Evolutionary conservation across 1,284 basidiomycete species (phyloP), one percentile per base, ranked within the genome.

Genomic region (Boletellus dicymbophilus): DNA sequence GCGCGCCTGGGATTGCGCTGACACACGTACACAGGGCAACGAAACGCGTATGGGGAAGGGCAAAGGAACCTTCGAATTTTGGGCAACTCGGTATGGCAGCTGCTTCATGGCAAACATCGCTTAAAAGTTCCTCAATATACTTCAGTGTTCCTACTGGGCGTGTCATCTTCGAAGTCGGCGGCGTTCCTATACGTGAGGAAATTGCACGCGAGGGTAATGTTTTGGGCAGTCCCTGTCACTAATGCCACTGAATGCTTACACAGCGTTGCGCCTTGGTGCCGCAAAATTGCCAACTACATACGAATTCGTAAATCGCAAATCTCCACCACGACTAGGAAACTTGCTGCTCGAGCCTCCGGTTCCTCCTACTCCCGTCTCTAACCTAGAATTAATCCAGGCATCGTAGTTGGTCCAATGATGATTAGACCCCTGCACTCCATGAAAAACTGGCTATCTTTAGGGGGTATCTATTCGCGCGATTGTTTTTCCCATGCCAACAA

Each of bases 1-100:
- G 12, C 25, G 15, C 33, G 18, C 6, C 6, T 30, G 3, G 18
- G 9, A 8, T 7, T 11, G 25, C 21, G 20, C n/a, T 60, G 20
- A 67, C 13, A 27, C 37, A 41, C 40, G 36, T 30, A 16, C 22
- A 9, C 49, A 93, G 90, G 96, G 96, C 48, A 98, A 98, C 65
- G 96, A 99, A 71, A 97, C 95, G 8, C 90, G 97, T 82, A 99
- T 99, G 97, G 96, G 96, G 40, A 98, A 98, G 73, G 97, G 97
- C 52, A 99, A 99, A 72, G 97, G 97, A 41, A 84, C 90, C 0
- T 99, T 98, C 63, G 96, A 98, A 68, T 98, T 83, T 70, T 98
- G 96, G 97, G 93, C 95, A 30, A 94, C 92, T 54, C 83, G 92
- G 92, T 93, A 64, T 82, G 72, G 18, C 33, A 23, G 22, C 1